Conservation (phyloP, 768 basidiomycete species). For the Phaeotremella fagi region DNA sequence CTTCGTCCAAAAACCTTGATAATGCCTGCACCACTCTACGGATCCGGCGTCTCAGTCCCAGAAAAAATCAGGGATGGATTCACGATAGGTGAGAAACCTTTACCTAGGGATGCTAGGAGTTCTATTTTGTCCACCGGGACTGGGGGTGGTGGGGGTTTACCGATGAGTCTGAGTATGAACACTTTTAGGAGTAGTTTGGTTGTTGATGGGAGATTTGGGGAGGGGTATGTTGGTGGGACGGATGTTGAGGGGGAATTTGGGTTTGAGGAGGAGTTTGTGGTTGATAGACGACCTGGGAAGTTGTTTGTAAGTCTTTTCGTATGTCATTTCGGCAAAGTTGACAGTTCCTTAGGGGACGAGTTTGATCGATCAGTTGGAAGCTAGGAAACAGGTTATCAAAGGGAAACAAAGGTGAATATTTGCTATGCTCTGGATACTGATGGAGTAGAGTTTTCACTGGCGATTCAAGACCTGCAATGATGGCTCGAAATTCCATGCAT, state of each 20-base stretch:
- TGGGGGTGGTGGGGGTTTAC: constrained; percentile 21
- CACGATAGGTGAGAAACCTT: constrained; percentile 65
- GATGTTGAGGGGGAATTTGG: constrained; percentile 30
- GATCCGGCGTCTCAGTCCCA: constrained; percentile 39
- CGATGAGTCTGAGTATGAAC: constrained; percentile 66
- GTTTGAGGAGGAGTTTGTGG: constrained; percentile 48
- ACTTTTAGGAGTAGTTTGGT: constrained; percentile 77
- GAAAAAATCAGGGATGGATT: constrained; percentile 49
- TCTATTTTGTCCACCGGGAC: constrained; percentile 49
- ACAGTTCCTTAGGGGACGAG: constrained; percentile 50
- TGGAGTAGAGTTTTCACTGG: constrained; percentile 71
- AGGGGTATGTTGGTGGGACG: constrained; percentile 72
- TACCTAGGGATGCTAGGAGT: constrained; percentile 69
- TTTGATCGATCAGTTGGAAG: constrained; percentile 83
- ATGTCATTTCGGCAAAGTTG: neutral
- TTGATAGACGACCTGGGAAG: constrained; percentile 39
- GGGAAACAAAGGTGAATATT: constrained; percentile 68
- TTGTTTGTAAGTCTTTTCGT: constrained; percentile 57
- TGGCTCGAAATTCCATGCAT: constrained; percentile 64
- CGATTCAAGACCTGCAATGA: constrained; percentile 87
- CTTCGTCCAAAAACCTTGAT: constrained; percentile 86
- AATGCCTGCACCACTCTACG: constrained; percentile 84
- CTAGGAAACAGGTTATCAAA: constrained; percentile 73
- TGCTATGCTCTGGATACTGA: constrained; percentile 3
- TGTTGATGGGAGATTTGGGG: constrained; percentile 60